These are phyloP conservation scores for Chlorella variabilis DNA, from an alignment of 163 green algal genomes.

Conservation along the genomic window DNA sequence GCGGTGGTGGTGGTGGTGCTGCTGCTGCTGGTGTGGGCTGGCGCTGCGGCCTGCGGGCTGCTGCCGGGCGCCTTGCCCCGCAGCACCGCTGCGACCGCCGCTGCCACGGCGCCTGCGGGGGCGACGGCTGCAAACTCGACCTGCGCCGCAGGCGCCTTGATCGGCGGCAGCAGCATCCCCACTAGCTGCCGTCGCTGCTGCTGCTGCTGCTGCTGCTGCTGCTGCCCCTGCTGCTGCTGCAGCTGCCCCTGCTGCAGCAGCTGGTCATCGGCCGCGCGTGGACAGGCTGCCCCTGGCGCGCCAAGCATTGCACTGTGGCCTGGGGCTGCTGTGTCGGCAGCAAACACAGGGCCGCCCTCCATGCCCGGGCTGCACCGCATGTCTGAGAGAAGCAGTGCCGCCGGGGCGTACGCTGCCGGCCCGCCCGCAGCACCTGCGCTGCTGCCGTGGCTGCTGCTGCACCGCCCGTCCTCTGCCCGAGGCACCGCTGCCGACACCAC, in stretches of 20 bases:
- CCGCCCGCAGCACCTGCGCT: background rate
- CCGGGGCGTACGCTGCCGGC: background rate
- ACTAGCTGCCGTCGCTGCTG: background rate
- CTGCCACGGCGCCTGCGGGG: background rate
- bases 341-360: slow-evolving; percentile 56
- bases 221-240: background rate
- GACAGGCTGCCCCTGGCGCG: background rate
- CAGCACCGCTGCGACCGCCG: background rate
- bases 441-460: background rate
- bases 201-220: slow-evolving; percentile 8
- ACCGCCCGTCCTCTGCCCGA: no score
- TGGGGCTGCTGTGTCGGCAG: background rate
- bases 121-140: slow-evolving; percentile 2
- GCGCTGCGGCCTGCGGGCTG: no score
- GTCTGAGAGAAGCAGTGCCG: slow-evolving; percentile 51
- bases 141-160: slow-evolving; percentile 17
- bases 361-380: slow-evolving; percentile 61
- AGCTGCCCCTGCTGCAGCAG: background rate
- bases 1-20: no score
- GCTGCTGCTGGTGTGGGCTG: no score
- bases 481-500: slow-evolving; percentile 9
- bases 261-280: background rate
- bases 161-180: slow-evolving; percentile 41
- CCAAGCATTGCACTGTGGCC: no score
- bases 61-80: no score